Base-by-base conservation (phyloP, 371 early-diverging fungal genomes). In the Rhizopus sp. region DNA sequence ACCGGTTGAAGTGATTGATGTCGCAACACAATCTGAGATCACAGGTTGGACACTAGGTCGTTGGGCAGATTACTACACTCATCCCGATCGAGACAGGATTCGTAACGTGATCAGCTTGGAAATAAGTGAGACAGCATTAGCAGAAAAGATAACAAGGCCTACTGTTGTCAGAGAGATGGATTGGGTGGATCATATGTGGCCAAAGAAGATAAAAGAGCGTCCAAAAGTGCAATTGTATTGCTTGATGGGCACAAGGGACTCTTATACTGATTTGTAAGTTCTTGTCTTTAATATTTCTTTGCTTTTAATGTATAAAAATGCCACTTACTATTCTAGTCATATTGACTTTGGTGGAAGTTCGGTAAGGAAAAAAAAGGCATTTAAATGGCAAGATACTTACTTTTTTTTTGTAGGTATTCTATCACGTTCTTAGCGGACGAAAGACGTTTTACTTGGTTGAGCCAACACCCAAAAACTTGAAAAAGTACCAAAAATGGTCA, bases 271-370 rank as follows among this genome's bases (percentile, higher is more conserved):
- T 61, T 92, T 92, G 89, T 89, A 79, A 72, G 85, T 70, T 2
- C 10, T 37, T 15, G 8, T 7, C 4, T 29, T 10, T 32, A 3
- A 48, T 33, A 8, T 10, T 13, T 33, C 33, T 15, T 48, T 60
- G 46, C 15, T 45, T 15, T 55, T 35, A 9, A 23, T 23, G 23
- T 29, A 13, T 57, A 1, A 60, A n/a, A 23, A 23, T 23, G 23
- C 23, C 23, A 23, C 0, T 23, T 23, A 23, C 2, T 23, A 23
- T 23, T 23, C 23, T 23, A 82, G 82, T 62, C 94, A 94, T 70
- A 86, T 95, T 54, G 96, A 95, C 73, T 94, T 95, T 73, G 94
- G 93, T 23, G 96, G 94, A 17, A 87, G 92, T 5, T 93, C 93
- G 46, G 95, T 86, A 77, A 50, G 74, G 56, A 39, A 13, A 5